Evolutionary conservation across 306 rosid genomes (phyloP).

Genomic region (Crotalaria pallida): DNA sequence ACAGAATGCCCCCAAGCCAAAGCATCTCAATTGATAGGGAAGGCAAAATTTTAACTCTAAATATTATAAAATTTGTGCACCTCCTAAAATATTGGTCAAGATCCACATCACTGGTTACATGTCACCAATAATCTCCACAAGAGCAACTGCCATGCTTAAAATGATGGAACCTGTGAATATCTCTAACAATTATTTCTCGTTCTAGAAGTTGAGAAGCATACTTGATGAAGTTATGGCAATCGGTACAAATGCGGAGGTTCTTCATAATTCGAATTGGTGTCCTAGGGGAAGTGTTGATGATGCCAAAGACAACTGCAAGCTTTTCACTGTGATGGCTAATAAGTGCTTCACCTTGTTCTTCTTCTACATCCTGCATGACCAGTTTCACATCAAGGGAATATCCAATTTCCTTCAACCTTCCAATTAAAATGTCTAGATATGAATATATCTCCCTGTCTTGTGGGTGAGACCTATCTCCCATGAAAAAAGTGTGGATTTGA

Average conservation of each 20-base stretch:
- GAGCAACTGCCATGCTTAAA: slow-evolving; percentile 63
- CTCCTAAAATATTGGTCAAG: too few relatives aligned
- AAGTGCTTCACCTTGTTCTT: slow-evolving; percentile 67
- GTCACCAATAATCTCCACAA: slow-evolving; percentile 80
- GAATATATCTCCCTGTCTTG: slow-evolving; percentile 43
- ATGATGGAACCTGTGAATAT: slow-evolving; percentile 63
- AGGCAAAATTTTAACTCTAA: too few relatives aligned
- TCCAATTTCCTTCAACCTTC: slow-evolving; percentile 71
- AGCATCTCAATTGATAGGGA: too few relatives aligned
- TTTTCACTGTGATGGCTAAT: slow-evolving; percentile 76
- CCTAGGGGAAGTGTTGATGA: slow-evolving; percentile 38
- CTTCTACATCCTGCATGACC: slow-evolving; percentile 75
- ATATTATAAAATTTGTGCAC: too few relatives aligned
- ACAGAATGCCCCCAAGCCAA: too few relatives aligned
- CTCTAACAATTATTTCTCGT: slow-evolving; percentile 65
- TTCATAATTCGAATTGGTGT: slow-evolving; percentile 66
- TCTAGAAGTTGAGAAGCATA: slow-evolving; percentile 60
- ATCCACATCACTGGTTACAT: neutral
- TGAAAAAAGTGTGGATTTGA: slow-evolving; percentile 54
- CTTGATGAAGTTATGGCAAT: slow-evolving; percentile 72
- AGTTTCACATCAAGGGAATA: slow-evolving; percentile 43
- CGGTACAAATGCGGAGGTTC: slow-evolving; percentile 61
- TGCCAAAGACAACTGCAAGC: slow-evolving; percentile 54
- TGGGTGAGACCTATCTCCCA: slow-evolving; percentile 60
- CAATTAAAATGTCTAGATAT: slow-evolving; percentile 47